A percentile compares a stretch with the other conserved stretches of the same genome.
These are phyloP conservation scores for Penicillium sp. DNA, from an alignment of 2,329 filamentous ascomycete species.

Conservation along the genomic window DNA sequence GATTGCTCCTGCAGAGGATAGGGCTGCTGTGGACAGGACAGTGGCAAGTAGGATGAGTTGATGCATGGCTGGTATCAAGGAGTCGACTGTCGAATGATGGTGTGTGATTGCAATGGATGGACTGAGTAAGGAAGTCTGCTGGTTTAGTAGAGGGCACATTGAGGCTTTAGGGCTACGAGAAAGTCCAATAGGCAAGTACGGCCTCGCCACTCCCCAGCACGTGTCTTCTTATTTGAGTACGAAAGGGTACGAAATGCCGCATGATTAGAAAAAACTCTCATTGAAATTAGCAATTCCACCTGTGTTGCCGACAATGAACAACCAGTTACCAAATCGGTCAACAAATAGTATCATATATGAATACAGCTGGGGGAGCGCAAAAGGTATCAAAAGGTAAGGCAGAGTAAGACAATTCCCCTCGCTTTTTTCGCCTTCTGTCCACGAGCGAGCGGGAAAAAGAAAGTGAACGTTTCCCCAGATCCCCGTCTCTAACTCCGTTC, in stretches of 20 bases:
- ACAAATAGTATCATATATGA: slow-evolving; percentile 21
- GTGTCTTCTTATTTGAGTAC: no score
- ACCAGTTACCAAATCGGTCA: slow-evolving; percentile 6
- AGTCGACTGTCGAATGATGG: slow-evolving; percentile 1
- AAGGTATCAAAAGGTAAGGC: slow-evolving; percentile 27
- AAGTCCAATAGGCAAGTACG: background rate
- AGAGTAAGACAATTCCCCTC: slow-evolving; percentile 27
- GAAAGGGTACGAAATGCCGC: no score
- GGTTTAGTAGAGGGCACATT: background rate
- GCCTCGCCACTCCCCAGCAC: background rate
- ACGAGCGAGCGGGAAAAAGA: slow-evolving; percentile 20
- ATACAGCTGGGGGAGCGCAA: slow-evolving; percentile 27
- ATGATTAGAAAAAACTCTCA: slow-evolving; percentile 12
- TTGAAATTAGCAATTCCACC: slow-evolving; percentile 10
- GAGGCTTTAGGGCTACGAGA: background rate
- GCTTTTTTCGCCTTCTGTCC: background rate
- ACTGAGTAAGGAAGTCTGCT: background rate
- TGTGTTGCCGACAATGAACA: slow-evolving; percentile 5
- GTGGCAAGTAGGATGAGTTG: slow-evolving; percentile 8
- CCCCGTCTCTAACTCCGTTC: slow-evolving; percentile 5
- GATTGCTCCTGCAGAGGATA: slow-evolving; percentile 10
- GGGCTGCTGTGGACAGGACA: slow-evolving; percentile 9
- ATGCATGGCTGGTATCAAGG: slow-evolving; percentile 15
- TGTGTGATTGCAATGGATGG: background rate
- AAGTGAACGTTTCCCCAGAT: slow-evolving; percentile 20